A percentile compares a stretch with the other conserved stretches of the same genome.
These are phyloP conservation scores for Globisporangium carolinianum DNA, from an alignment of 352 stramenopile genomes.

Conservation along the genomic window DNA sequence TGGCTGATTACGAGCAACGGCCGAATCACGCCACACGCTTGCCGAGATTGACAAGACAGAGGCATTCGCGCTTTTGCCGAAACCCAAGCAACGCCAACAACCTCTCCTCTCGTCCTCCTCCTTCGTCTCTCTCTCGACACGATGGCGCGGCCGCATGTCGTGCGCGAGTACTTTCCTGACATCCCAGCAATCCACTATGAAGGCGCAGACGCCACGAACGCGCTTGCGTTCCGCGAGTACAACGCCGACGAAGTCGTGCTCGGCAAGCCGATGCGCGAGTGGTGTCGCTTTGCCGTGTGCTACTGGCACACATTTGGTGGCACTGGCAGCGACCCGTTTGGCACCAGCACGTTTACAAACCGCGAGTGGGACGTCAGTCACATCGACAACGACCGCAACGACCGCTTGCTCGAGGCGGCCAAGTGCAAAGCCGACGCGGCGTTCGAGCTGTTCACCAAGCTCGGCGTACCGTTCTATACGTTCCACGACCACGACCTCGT, in stretches of 20 bases:
- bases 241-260: slow-evolving; percentile 67
- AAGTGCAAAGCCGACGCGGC: slow-evolving; percentile 72
- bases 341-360: slow-evolving; percentile 28
- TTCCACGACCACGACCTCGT: slow-evolving; percentile 84
- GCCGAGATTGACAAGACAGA: too few species aligned
- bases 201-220: slow-evolving; percentile 31
- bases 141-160: slow-evolving; percentile 15
- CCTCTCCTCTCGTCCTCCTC: too few species aligned
- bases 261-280: slow-evolving; percentile 72
- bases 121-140: background rate
- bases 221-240: slow-evolving; percentile 73
- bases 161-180: slow-evolving; percentile 44
- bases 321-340: slow-evolving; percentile 27
- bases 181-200: slow-evolving; percentile 63
- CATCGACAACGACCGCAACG: slow-evolving; percentile 23
- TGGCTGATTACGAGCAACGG: too few species aligned
- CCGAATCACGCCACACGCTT: too few species aligned
- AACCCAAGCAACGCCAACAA: too few species aligned
- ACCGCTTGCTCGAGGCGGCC: slow-evolving; percentile 54
- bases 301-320: slow-evolving; percentile 54
- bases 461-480: slow-evolving; percentile 79
- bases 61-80: too few species aligned
- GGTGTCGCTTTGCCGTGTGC: slow-evolving; percentile 54
- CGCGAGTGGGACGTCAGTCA: slow-evolving; percentile 29
- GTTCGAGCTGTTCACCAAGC: slow-evolving; percentile 86